These are phyloP conservation scores for Termitomyces sp. DNA, from an alignment of 768 basidiomycete species.

Conservation along the genomic window DNA sequence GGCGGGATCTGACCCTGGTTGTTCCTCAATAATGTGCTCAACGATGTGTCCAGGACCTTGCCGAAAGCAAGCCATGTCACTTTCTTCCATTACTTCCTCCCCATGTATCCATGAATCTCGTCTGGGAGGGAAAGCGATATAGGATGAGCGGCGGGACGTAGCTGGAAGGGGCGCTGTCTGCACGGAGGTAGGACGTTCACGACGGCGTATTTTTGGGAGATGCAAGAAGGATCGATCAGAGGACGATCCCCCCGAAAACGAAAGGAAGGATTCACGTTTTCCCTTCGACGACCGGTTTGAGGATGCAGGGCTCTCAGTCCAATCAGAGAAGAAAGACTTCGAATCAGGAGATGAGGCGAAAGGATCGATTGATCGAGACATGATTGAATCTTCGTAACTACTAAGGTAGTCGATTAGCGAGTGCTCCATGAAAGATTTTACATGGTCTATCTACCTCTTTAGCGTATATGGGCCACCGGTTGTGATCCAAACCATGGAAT, in stretches of 20 bases:
- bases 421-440: background rate
- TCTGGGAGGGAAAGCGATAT: slow-evolving; percentile 20
- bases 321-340: slow-evolving; percentile 38
- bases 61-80: slow-evolving; percentile 18
- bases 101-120: slow-evolving; percentile 4
- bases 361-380: slow-evolving; percentile 28
- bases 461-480: slow-evolving; percentile 24
- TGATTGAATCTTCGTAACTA: slow-evolving; percentile 11
- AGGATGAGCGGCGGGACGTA: slow-evolving; percentile 25
- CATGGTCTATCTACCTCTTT: slow-evolving; percentile 14
- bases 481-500: slow-evolving; percentile 25
- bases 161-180: slow-evolving; percentile 24
- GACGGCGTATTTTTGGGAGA: slow-evolving; percentile 13
- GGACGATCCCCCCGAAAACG: slow-evolving; percentile 29
- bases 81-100: slow-evolving; percentile 25
- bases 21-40: slow-evolving; percentile 18
- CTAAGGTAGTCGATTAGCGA: slow-evolving; percentile 3
- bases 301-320: slow-evolving; percentile 22
- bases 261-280: slow-evolving; percentile 34
- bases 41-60: slow-evolving; percentile 14
- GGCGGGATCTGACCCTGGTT: slow-evolving; percentile 33
- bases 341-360: slow-evolving; percentile 35
- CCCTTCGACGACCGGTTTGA: slow-evolving; percentile 16
- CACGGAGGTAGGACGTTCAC: slow-evolving; percentile 24
- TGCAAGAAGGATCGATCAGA: slow-evolving; percentile 17